phyloP scores from a whole-genome alignment of 2,329 filamentous ascomycete genomes.

The Colletotrichum noveboracense region DNA sequence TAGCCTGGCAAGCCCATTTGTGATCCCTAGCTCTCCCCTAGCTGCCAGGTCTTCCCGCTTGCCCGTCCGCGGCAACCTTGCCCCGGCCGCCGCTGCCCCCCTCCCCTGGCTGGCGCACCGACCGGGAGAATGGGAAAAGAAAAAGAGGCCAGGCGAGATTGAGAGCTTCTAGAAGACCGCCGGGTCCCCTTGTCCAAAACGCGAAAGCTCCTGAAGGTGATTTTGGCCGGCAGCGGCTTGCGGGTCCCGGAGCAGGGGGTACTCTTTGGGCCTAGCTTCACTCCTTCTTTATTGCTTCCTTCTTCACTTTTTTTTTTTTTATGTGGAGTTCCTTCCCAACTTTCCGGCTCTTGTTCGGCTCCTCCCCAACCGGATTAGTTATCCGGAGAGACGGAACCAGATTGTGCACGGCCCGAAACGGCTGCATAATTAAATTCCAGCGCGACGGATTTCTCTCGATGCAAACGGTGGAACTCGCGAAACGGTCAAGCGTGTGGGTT shows the following conservation, averaged over 20 bases:
- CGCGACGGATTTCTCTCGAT: background rate
- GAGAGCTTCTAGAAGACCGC: conserved; percentile 14
- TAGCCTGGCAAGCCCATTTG: background rate
- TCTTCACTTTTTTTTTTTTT: background rate
- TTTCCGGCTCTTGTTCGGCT: conserved; percentile 9
- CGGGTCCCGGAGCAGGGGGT: conserved; percentile 1
- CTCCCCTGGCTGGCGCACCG: background rate
- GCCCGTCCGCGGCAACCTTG: background rate
- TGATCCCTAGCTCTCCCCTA: background rate
- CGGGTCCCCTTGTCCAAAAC: background rate
- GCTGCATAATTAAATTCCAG: background rate
- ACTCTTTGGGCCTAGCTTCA: background rate
- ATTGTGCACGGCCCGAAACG: background rate
- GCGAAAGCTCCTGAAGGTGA: background rate
- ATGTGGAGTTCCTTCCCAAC: background rate
- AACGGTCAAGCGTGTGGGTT: background rate
- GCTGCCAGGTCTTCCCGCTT: background rate
- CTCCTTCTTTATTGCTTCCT: background rate
- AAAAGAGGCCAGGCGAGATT: background rate
- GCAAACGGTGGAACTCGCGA: background rate
- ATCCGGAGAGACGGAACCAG: background rate
- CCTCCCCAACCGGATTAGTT: conserved; percentile 4
- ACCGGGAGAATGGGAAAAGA: background rate
- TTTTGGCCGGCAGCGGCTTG: conserved; percentile 10
- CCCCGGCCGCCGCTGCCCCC: background rate